phyloP scores from a whole-genome alignment of 805 yeast species.

The Ogataea pini region DNA sequence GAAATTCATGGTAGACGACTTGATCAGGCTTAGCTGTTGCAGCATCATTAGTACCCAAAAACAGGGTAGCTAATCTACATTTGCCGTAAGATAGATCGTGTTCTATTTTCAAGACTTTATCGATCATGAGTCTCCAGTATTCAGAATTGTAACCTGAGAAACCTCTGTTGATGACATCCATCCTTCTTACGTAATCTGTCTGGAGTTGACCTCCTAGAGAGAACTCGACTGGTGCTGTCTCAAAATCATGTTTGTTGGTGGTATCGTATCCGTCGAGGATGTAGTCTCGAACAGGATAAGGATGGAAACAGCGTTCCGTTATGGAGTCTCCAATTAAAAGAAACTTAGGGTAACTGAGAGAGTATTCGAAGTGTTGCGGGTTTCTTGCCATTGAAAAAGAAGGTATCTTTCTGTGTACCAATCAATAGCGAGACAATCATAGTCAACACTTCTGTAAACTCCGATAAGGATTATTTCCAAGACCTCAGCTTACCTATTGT shows the following conservation, averaged over 20 bases:
- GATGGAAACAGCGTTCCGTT: constrained; percentile 29
- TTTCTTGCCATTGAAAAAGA: constrained; percentile 18
- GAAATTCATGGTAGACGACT: constrained; percentile 52
- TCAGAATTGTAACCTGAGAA: constrained; percentile 72
- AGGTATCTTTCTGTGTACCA: not conserved
- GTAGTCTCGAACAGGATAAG: constrained; percentile 23
- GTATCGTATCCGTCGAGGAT: constrained; percentile 23
- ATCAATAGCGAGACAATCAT: no score
- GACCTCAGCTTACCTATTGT: no score
- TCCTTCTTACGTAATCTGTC: constrained; percentile 49
- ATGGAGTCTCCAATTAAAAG: constrained; percentile 35
- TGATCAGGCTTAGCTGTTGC: constrained; percentile 46
- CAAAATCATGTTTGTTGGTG: not conserved
- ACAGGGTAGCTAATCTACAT: constrained; percentile 20
- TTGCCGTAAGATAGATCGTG: constrained; percentile 31
- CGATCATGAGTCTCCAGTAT: constrained; percentile 52
- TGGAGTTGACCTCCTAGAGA: constrained; percentile 28
- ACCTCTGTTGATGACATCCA: constrained; percentile 74
- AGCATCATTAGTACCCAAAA: constrained; percentile 78
- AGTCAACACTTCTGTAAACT: no score
- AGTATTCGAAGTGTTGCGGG: constrained; percentile 20
- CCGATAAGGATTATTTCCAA: no score
- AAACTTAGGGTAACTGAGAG: constrained; percentile 24
- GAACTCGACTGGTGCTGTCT: constrained; percentile 14
- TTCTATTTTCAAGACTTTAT: constrained; percentile 52